These are phyloP conservation scores for Pelargonium citronellum DNA, from an alignment of 441 rosid species.

Conservation along the genomic window DNA sequence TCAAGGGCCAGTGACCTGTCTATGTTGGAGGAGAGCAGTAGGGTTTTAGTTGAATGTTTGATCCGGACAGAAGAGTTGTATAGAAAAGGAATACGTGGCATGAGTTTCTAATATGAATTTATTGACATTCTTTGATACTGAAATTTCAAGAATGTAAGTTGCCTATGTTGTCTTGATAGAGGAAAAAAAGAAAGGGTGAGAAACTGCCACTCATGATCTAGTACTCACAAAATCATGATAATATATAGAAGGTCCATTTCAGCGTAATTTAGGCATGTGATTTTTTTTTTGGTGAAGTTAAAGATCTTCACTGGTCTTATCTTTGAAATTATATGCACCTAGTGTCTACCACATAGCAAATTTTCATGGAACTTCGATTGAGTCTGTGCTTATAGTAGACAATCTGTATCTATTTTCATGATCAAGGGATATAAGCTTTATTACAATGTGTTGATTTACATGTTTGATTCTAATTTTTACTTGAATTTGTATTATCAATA, in stretches of 20 bases:
- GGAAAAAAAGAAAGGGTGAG: background rate
- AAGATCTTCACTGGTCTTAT: too few species aligned
- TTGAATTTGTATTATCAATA: background rate
- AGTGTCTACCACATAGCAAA: too few species aligned
- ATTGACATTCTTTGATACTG: constrained; percentile 3
- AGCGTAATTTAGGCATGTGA: too few species aligned
- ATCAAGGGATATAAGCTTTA: background rate
- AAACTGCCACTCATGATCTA: too few species aligned
- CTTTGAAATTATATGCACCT: too few species aligned
- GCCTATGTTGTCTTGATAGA: background rate
- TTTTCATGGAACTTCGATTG: too few species aligned
- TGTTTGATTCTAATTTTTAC: background rate
- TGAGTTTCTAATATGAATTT: background rate
- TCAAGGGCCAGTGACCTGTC: background rate
- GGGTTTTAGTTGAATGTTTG: background rate
- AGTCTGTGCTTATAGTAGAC: too few species aligned
- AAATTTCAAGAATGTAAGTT: too few species aligned
- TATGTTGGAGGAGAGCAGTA: background rate
- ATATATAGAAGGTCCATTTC: too few species aligned
- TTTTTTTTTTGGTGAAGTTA: too few species aligned
- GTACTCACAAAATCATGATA: too few species aligned
- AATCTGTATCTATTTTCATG: background rate
- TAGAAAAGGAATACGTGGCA: background rate
- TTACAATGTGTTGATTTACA: background rate
- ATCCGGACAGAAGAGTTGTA: background rate